Base-by-base conservation (phyloP, 1,139 yeast genomes). In the Magnusiomyces fungicola region DNA sequence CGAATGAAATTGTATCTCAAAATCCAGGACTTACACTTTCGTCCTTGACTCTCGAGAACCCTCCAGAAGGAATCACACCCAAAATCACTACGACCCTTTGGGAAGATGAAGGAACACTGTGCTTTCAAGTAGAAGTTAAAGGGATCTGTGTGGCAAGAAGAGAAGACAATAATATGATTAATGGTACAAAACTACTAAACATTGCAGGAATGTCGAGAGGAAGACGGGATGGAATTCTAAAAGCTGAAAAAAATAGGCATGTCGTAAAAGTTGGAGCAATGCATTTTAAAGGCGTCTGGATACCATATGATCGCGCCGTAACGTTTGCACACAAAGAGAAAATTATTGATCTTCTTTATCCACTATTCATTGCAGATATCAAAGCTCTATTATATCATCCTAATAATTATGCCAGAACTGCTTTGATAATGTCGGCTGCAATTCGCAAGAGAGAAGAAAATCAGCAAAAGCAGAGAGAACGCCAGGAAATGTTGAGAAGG, bases 271-370 rank as follows among this genome's bases (percentile, higher is more conserved):
- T 86, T 57, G 97, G 97, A 3, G 83, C 95, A 6, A 89, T 89
- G 96, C 95, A 88, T 66, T 73, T 89, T 60, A 89, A 89, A 67
- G 97, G 97, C 48, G 97, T 89, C 41, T 89, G 97, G 97, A 87
- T 90, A 55, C 96, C 97, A 1, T 87, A 86, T 66, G 96, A 89
- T 55, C 72, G 96, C 51, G 97, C 96, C 1, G 70, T 83, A 47
- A 81, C 83, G 21, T 83, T 88, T 81, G 96, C 96, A 10, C 85
- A 83, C 63, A 74, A 84, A 56, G 96, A 88, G 64, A 83, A 84
- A 18, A 86, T 89, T 51, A 84, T 82, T 34, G 96, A 88, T 61
- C 63, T 81, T 53, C 74, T 89, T 55, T 88, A 85, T 63, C 96
- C 96, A 1, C 73, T 89, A 55, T 88, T 89, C 67, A 95, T 87